These are phyloP conservation scores for Tolypocladium inflatum DNA, from an alignment of 2,329 filamentous ascomycete genomes.

Conservation along the genomic window DNA sequence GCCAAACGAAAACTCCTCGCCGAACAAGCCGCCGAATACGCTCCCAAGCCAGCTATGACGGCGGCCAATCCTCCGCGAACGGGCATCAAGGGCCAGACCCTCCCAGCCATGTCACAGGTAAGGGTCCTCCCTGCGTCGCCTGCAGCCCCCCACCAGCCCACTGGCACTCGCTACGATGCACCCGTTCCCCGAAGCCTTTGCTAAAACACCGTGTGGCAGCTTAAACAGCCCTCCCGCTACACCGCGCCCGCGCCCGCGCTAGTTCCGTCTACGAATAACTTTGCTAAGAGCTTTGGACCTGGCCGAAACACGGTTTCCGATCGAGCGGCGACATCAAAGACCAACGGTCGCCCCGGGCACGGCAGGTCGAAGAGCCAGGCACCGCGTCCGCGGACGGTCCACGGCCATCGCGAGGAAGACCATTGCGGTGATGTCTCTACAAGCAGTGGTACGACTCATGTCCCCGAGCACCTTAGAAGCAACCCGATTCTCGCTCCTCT, in stretches of 20 bases:
- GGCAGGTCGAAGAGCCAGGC: constrained; percentile 30
- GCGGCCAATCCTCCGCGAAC: constrained; percentile 24
- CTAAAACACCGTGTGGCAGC: constrained; percentile 10
- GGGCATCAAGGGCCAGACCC: constrained; percentile 34
- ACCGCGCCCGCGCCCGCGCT: constrained; percentile 21
- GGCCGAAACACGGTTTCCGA: constrained; percentile 35
- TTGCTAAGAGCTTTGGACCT: constrained; percentile 48
- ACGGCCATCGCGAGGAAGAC: constrained; percentile 29
- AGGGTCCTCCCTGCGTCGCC: constrained; percentile 4
- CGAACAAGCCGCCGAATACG: constrained; percentile 45
- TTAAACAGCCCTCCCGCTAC: constrained; percentile 30
- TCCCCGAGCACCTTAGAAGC: constrained; percentile 2
- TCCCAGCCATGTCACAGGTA: constrained; percentile 22
- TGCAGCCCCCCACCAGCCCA: not conserved
- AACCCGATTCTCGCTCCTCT: not conserved
- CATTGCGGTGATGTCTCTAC: constrained; percentile 23
- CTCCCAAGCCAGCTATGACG: constrained; percentile 16
- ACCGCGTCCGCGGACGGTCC: constrained; percentile 27
- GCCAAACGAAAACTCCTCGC: constrained; percentile 51
- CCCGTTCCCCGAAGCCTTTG: not conserved
- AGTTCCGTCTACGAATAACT: constrained; percentile 29
- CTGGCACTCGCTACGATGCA: not conserved
- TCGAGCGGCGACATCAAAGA: constrained; percentile 42
- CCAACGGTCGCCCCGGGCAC: constrained; percentile 33
- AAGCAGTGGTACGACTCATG: constrained; percentile 22